Evolutionary conservation across 2,329 filamentous ascomycete species (phyloP).

Genomic region (Pestalotiopsis sp.): DNA sequence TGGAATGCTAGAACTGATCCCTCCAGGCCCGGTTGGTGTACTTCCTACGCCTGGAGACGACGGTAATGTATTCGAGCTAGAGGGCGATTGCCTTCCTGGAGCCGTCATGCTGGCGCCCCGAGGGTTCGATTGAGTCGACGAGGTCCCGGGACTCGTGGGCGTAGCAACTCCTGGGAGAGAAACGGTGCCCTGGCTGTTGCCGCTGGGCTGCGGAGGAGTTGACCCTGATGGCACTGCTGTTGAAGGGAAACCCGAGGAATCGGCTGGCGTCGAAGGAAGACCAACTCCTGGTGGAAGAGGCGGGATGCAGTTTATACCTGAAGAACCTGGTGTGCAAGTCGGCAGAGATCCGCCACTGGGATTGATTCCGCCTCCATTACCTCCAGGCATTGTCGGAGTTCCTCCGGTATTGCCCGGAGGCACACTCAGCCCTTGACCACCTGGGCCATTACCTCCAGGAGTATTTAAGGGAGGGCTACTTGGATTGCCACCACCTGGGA

Average conservation of each 20-base stretch:
- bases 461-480: neutral
- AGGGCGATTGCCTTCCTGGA: constrained; percentile 2
- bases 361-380: neutral
- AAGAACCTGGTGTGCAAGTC: constrained; percentile 9
- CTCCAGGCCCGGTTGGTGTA: neutral
- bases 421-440: neutral
- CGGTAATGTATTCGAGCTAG: neutral
- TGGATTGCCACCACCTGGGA: neutral
- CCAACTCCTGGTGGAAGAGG: neutral
- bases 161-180: constrained; percentile 9
- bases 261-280: neutral
- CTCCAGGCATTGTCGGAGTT: neutral
- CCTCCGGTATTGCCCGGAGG: neutral
- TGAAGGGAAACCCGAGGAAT: neutral
- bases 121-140: neutral
- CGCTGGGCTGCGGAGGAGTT: neutral
- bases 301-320: constrained; percentile 8
- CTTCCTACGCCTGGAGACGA: neutral
- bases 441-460: neutral
- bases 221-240: neutral
- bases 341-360: neutral
- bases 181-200: neutral
- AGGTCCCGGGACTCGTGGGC: neutral
- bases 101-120: neutral
- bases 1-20: neutral